These are phyloP conservation scores for Haberlea rhodopensis DNA, from an alignment of 257 asterid genomes.

Conservation along the genomic window DNA sequence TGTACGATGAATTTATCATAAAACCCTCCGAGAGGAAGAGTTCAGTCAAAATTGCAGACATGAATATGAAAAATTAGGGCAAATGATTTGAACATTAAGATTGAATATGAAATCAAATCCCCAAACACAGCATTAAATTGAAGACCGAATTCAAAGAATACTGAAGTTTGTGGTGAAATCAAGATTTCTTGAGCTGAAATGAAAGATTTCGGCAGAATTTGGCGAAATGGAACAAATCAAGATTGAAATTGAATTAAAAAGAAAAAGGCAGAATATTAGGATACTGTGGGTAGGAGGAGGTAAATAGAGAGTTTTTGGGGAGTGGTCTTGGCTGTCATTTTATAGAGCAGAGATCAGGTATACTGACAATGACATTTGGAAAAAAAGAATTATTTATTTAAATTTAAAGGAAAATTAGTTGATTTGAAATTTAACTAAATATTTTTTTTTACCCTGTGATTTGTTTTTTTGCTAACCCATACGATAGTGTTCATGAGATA, in stretches of 20 bases:
- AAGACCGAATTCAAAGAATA: background rate
- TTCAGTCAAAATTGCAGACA: slow-evolving; percentile 94
- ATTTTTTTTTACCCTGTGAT: too few species aligned
- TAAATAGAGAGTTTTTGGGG: slow-evolving; percentile 31
- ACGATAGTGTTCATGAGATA: too few species aligned
- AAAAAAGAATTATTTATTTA: too few species aligned
- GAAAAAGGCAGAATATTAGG: too few species aligned
- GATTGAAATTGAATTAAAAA: background rate
- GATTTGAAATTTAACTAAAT: too few species aligned
- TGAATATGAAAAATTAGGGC: slow-evolving; percentile 55
- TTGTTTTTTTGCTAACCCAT: too few species aligned
- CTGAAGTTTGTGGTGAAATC: too few species aligned
- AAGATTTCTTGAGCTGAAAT: too few species aligned
- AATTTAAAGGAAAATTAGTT: too few species aligned
- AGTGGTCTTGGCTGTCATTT: slow-evolving; percentile 36
- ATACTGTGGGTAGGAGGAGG: background rate
- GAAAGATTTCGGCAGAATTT: background rate
- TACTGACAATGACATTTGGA: too few species aligned
- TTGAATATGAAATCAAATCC: slow-evolving; percentile 10
- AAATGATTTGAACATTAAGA: slow-evolving; percentile 45
- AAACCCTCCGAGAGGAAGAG: slow-evolving; percentile 65
- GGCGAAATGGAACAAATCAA: too few species aligned
- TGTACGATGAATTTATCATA: slow-evolving; percentile 89
- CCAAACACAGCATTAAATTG: background rate
- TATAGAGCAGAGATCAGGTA: slow-evolving; percentile 48